Base-by-base conservation (phyloP, 768 basidiomycete species). In the Termitomyces sp. region DNA sequence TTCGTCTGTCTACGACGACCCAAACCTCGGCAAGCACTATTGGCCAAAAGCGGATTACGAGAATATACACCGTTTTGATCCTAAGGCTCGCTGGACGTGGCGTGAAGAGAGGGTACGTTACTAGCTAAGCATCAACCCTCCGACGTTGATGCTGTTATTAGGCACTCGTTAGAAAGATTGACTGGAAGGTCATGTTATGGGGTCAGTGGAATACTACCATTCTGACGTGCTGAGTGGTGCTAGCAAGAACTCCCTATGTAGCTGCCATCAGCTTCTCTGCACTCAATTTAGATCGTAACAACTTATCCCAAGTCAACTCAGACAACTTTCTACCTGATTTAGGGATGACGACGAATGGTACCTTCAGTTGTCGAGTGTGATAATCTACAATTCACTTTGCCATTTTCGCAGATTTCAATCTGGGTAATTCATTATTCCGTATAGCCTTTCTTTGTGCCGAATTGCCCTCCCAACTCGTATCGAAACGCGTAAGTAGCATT, bases 171-270 rank as follows among this genome's bases (percentile, higher is more conserved):
- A 71, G 82, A 43, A 83, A 81, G 60, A 73, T 83, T 30, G 83
- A 87, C 61, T 83, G 79, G 78, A 84, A 76, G 58, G 77, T 86
- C 40, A 79, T 85, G 79, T 54, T 79, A 4, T 79, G 78, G 74
- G 72, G 68, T 65, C 52, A 57, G 58, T 56, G 27, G 16, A 42
- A 21, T n/a, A 39, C 1, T 40, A 23, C 42, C 16, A 45, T 54
- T 16, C n/a, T 3, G 19, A 40, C 23, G 30, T 45, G 19, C 28
- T 42, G 3, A 14, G 21, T 6, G 19, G 37, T 17, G 12, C 19
- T 53, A 25, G 32, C 14, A 19, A 30, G 32, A 39, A 14, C 16
- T n/a, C 17, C 10, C 17, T 35, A 37, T 37, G 16, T 40, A 71
- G 78, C 81, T 19, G 76, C 77, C 5, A 70, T 84, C 57, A 78